These are phyloP conservation scores for Fennellomyces sp. DNA, from an alignment of 371 early-diverging fungal genomes.

Conservation along the genomic window DNA sequence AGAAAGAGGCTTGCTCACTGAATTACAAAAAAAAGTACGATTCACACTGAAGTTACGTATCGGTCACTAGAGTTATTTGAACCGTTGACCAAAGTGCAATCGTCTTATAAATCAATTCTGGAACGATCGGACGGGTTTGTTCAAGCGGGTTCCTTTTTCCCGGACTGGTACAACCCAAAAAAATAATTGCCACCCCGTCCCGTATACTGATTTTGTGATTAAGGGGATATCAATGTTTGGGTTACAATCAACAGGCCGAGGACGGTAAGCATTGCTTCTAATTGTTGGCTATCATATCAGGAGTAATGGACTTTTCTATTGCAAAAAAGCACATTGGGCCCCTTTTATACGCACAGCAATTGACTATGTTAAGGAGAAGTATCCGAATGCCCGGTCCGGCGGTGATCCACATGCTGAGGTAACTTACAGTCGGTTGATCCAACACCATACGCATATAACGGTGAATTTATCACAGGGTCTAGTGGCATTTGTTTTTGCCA, in stretches of 20 bases:
- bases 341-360: constrained; percentile 73
- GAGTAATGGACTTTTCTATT: background rate
- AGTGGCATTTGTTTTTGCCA: constrained; percentile 79
- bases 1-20: background rate
- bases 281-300: background rate
- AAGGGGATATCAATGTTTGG: constrained; percentile 65
- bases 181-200: constrained; percentile 25
- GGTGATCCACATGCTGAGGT: constrained; percentile 31
- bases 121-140: constrained; percentile 52
- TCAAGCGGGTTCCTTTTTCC: constrained; percentile 86
- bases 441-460: background rate
- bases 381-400: constrained; percentile 23
- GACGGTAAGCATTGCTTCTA: constrained; percentile 42
- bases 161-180: constrained; percentile 80
- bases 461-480: constrained; percentile 43
- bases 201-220: background rate
- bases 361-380: constrained; percentile 54
- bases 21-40: constrained; percentile 23
- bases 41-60: constrained; percentile 52
- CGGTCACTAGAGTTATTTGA: constrained; percentile 35
- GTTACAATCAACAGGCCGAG: constrained; percentile 49
- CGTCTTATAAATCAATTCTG: constrained; percentile 37
- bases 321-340: constrained; percentile 85
- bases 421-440: constrained; percentile 2
- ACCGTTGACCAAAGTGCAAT: constrained; percentile 14